Percentiles rank a stretch among this genome's conserved stretches.
These are phyloP conservation scores for Skeletonema tropicum DNA, from an alignment of 108 stramenopile species.

Conservation along the genomic window DNA sequence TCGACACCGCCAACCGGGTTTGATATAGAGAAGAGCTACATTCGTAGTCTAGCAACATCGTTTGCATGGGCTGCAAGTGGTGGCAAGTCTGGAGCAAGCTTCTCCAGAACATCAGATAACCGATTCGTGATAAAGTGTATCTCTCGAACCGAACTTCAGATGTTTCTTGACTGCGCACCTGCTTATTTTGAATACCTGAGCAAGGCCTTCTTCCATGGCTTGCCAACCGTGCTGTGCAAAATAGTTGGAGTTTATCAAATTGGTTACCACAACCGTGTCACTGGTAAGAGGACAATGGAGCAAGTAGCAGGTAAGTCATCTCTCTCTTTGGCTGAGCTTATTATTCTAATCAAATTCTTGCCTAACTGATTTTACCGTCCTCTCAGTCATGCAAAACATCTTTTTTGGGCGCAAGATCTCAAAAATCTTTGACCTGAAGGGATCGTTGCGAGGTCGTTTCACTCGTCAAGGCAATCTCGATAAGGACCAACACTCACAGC, in stretches of 20 bases:
- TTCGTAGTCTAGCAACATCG: constrained; percentile 83
- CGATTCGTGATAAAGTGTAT: constrained; percentile 96
- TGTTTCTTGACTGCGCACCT: constrained; percentile 97
- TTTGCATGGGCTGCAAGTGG: constrained; percentile 90
- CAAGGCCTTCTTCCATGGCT: constrained; percentile 94
- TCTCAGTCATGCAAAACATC: constrained; percentile 76
- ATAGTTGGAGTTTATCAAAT: constrained; percentile 98
- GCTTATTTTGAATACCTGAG: constrained; percentile 97
- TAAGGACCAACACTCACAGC: constrained; percentile 35
- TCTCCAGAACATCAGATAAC: constrained; percentile 83
- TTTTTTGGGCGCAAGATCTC: constrained; percentile 92
- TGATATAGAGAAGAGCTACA: constrained; percentile 81
- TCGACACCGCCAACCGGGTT: constrained; percentile 28
- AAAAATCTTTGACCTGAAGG: constrained; percentile 94
- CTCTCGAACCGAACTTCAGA: constrained; percentile 94
- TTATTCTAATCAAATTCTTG: background rate
- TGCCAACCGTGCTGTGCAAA: constrained; percentile 94
- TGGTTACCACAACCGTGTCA: constrained; percentile 92
- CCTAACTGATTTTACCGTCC: background rate
- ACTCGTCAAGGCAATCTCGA: constrained; percentile 66
- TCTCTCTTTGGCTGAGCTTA: constrained; percentile 15
- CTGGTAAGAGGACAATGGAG: constrained; percentile 94
- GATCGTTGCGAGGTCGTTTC: constrained; percentile 91
- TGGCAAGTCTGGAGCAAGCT: constrained; percentile 93
- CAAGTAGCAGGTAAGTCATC: constrained; percentile 91